Base-by-base conservation (phyloP, 129 eudicot species). In the Erigeron canadensis region DNA sequence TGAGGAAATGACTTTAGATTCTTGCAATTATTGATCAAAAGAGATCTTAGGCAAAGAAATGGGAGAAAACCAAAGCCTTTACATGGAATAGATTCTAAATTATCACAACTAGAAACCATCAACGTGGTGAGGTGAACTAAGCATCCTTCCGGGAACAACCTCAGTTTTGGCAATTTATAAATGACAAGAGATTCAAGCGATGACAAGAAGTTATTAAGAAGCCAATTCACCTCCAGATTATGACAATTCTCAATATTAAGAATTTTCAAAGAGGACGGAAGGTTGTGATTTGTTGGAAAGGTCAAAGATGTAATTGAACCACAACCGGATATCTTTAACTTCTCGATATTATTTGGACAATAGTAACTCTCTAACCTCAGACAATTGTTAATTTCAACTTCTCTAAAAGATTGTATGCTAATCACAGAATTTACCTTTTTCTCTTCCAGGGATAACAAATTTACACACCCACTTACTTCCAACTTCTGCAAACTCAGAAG, bases 1-100 rank as follows among this genome's bases (percentile, higher is more conserved):
- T 67, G n/a, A 45, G 80, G 69, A 46, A 76, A 76, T 46, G 80
- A 67, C 62, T 67, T 76, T 5, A 76, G 68, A 45, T 67, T 67
- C 80, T 46, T 58, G 63, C 75, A 76, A 11, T 37, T 1, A 0
- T 1, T 1, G 7, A 76, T 67, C 17, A 0, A 0, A 39, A 67
- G 80, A 8, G 18, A 5, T 67, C 51, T 67, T 50, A 76, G 59
- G 80, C 69, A 44, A 67, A 46, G n/a, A 48, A 18, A 2, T 9
- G 75, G 62, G 37, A 54, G 41, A 67, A 75, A 75, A 8, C 68
- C 74, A 12, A 55, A 75, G 45, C 67, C 80, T 2, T 58, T 16
- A 0, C 21, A 54, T 46, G 80, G 80, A 66, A 76, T 76, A 62
- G 74, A 76, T 76, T 76, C 75, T 56, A 75, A 22, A 34, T 66